Conservation (phyloP, 352 stramenopile species). For the Aphanomyces euteiches region DNA sequence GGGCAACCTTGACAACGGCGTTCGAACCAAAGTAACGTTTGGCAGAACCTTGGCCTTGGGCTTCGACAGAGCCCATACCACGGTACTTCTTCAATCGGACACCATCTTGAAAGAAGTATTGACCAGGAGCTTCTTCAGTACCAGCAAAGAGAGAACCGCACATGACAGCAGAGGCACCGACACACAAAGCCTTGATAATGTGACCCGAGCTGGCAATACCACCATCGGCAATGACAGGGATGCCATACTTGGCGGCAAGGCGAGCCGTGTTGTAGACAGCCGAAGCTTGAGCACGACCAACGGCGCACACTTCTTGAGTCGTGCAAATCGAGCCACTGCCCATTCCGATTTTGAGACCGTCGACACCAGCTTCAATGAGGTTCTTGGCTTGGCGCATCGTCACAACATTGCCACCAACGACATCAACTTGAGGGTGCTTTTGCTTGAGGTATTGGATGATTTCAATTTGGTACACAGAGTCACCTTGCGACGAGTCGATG, state of each 20-base stretch:
- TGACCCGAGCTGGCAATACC: constrained; percentile 98
- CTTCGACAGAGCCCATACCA: constrained; percentile 99
- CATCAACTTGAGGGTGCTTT: constrained; percentile 92
- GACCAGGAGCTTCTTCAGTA: constrained; percentile 98
- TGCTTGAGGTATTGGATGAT: constrained; percentile 94
- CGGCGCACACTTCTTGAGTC: constrained; percentile 98
- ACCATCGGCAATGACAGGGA: constrained; percentile 98
- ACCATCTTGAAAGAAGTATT: constrained; percentile 99
- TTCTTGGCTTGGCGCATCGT: constrained; percentile 96
- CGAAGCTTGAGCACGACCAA: constrained; percentile 97
- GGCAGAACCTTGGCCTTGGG: constrained; percentile 96
- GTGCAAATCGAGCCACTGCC: constrained; percentile 99
- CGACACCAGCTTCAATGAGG: constrained; percentile 97
- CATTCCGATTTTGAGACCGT: constrained; percentile 99
- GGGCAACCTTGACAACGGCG: constrained; percentile 96
- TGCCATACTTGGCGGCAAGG: constrained; percentile 93
- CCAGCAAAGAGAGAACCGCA: constrained; percentile 99
- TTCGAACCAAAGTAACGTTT: constrained; percentile 90
- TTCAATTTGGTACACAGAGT: constrained; percentile 93
- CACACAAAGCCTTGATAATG: constrained; percentile 97
- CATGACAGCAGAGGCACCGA: constrained; percentile 98
- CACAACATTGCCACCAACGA: constrained; percentile 99
- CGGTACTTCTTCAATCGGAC: constrained; percentile 99
- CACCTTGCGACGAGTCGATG: constrained; percentile 99
- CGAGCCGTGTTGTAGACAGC: constrained; percentile 98